Conservation (phyloP, 306 rosid species). For the Neltuma alba region DNA sequence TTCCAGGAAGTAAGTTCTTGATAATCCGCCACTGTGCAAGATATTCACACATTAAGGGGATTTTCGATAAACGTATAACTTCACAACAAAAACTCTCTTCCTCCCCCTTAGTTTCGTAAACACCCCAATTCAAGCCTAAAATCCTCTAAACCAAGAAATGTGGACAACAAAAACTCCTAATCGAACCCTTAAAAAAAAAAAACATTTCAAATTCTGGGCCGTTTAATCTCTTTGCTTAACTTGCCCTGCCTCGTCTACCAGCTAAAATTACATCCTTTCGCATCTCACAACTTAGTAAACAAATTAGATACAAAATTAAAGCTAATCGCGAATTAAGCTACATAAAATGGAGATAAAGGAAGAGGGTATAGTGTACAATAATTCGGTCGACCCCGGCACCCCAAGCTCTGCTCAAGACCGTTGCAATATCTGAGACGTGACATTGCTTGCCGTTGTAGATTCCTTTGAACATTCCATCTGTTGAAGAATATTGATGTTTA, state of each 20-base stretch:
- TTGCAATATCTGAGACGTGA: constrained; percentile 74
- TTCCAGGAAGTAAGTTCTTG: neutral
- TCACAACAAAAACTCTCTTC: neutral
- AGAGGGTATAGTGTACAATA: constrained; percentile 49
- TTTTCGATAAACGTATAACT: neutral
- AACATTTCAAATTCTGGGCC: neutral
- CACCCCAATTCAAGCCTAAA: neutral
- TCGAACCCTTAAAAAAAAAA: neutral
- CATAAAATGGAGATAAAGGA: neutral
- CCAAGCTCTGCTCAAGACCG: constrained; percentile 89
- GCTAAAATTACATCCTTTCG: neutral
- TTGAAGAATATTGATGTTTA: neutral
- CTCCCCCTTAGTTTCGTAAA: neutral
- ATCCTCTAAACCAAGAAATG: neutral
- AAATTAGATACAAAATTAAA: neutral
- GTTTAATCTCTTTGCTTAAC: neutral
- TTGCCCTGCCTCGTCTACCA: neutral
- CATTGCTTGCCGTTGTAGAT: constrained; percentile 90
- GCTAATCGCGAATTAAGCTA: neutral
- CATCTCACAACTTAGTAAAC: neutral
- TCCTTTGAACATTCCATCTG: constrained; percentile 98
- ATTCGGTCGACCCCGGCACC: constrained; percentile 87
- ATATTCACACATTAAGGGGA: neutral
- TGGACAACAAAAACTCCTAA: neutral
- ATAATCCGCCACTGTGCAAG: neutral